Conservation (phyloP, 805 yeast genomes). For the Martiniozyma abietophila region DNA sequence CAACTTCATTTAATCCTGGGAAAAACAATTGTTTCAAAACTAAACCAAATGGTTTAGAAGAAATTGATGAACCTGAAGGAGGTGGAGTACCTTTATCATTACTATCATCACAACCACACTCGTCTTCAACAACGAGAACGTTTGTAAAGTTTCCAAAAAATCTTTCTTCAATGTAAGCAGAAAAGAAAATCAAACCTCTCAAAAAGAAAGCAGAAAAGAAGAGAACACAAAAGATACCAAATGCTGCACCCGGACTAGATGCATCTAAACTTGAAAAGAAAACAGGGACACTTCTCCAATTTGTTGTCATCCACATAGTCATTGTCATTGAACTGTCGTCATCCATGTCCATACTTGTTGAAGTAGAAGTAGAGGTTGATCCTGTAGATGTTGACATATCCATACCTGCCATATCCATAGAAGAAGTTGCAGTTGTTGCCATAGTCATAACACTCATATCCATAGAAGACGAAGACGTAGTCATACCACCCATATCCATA, state of each 20-base stretch:
- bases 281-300: constrained; percentile 49
- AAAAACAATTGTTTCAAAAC: constrained; percentile 24
- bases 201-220: constrained; percentile 50
- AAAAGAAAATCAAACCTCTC: constrained; percentile 49
- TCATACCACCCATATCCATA: too few relatives aligned
- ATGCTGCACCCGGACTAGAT: constrained; percentile 47
- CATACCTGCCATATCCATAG: constrained; percentile 13
- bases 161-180: constrained; percentile 57
- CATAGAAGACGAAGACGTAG: constrained; percentile 6
- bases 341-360: constrained; percentile 7
- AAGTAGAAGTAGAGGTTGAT: constrained; percentile 7
- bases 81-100: constrained; percentile 10
- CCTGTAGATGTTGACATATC: constrained; percentile 14
- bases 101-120: constrained; percentile 26
- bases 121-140: constrained; percentile 23
- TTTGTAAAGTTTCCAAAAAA: constrained; percentile 42
- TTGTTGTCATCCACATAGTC: constrained; percentile 49
- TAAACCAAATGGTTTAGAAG: constrained; percentile 6
- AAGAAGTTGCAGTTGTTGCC: constrained; percentile 6
- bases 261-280: constrained; percentile 50
- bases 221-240: constrained; percentile 60
- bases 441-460: constrained; percentile 5
- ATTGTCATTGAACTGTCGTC: constrained; percentile 31
- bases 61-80: too few relatives aligned
- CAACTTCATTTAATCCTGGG: constrained; percentile 27